Conservation (phyloP, 176 grass and related monocot genomes). For the Phragmites australis region DNA sequence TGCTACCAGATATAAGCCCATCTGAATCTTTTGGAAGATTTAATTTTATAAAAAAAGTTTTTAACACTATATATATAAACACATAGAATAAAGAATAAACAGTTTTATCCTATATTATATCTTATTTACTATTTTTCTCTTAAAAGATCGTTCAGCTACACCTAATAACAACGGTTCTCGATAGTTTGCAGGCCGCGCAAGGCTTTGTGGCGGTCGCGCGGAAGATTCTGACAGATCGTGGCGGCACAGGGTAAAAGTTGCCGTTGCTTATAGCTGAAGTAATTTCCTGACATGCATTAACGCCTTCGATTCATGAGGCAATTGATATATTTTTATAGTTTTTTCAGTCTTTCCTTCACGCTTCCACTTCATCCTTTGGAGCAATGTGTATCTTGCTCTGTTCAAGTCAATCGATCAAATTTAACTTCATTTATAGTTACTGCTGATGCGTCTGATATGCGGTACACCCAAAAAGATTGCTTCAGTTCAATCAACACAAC, state of each 20-base stretch:
- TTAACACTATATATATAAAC: too few species aligned
- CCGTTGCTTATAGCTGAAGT: not conserved
- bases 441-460: not conserved
- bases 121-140: too few species aligned
- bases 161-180: too few species aligned
- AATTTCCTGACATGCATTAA: not conserved
- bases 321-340: not conserved
- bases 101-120: too few species aligned
- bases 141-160: too few species aligned
- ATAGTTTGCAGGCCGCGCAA: not conserved
- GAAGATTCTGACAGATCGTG: not conserved
- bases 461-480: not conserved
- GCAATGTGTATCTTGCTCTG: not conserved
- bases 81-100: too few species aligned
- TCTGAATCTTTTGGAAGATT: too few species aligned
- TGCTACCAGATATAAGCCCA: too few species aligned
- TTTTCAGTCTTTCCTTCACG: not conserved
- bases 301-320: not conserved
- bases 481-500: constrained; percentile 8
- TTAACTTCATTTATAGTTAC: not conserved
- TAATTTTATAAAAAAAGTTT: too few species aligned
- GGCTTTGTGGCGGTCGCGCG: not conserved
- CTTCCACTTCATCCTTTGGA: not conserved
- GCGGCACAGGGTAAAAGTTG: not conserved
- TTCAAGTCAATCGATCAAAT: not conserved